These are phyloP conservation scores for Ceratorhiza oryzae-sativae DNA, from an alignment of 1,284 basidiomycete species.

Conservation along the genomic window DNA sequence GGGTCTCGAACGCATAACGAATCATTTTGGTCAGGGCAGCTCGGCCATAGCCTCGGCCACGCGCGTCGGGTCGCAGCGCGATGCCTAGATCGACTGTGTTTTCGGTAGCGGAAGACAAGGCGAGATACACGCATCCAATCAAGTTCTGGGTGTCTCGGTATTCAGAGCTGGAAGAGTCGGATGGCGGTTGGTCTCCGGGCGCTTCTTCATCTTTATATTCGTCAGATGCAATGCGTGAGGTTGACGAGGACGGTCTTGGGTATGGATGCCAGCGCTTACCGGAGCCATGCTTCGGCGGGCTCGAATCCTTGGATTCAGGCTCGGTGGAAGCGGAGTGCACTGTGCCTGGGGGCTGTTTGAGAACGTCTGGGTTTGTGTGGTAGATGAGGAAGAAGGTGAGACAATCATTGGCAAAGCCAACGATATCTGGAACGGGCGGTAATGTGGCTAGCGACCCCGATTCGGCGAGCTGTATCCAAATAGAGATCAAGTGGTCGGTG, in stretches of 20 bases:
- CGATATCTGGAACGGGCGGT: slow-evolving; percentile 33
- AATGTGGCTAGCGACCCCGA: slow-evolving; percentile 31
- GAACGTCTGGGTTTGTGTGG: neutral
- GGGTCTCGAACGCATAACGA: slow-evolving; percentile 58
- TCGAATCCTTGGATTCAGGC: neutral
- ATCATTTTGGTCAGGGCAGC: slow-evolving; percentile 45
- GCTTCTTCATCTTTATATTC: neutral
- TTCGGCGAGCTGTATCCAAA: slow-evolving; percentile 26
- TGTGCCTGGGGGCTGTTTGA: neutral
- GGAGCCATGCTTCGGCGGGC: neutral
- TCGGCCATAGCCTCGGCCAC: slow-evolving; percentile 30
- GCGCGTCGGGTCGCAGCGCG: slow-evolving; percentile 28
- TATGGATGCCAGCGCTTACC: slow-evolving; percentile 28
- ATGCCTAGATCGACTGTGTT: slow-evolving; percentile 26
- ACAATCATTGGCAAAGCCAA: slow-evolving; percentile 12
- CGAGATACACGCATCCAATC: slow-evolving; percentile 32
- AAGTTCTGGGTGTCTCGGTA: neutral
- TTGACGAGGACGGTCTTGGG: neutral
- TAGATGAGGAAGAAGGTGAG: slow-evolving; percentile 14
- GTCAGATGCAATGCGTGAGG: neutral
- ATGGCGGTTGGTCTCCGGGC: neutral
- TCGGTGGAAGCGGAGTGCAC: neutral
- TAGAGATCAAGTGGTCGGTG: neutral
- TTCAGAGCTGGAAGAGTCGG: neutral
- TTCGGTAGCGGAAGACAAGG: neutral